Base-by-base conservation (phyloP, 768 basidiomycete species). In the Phylloporus sp. region DNA sequence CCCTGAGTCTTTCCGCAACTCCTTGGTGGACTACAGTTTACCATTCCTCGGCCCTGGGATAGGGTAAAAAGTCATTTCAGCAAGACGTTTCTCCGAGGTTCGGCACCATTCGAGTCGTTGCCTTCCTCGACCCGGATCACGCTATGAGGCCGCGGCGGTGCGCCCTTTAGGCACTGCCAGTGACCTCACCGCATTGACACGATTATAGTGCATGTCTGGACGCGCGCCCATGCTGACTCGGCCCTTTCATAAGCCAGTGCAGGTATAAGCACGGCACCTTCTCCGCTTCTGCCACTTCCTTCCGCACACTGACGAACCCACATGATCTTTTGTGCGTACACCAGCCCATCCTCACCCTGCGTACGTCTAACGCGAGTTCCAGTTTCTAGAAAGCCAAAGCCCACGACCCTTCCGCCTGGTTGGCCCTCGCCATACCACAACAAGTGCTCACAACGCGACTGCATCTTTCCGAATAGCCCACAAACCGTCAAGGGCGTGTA, bases 341-440 rank as follows among this genome's bases (percentile, higher is more conserved):
- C 41, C 41, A 47, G 24, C n/a, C 39, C 28, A 23, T 23, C 28
- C 45, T 18, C 47, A 16, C 15, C 47, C 45, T 47, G 50, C 24
- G 18, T 38, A 20, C 9, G 16, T 16, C 22, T 35, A 41, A 50
- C 45, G 32, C 41, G 7, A 26, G n/a, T 20, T 23, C 16, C 32
- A 72, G 69, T 72, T 45, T 65, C 55, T 40, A 64, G 44, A 55
- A 71, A 64, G 24, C 59, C 65, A 35, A 72, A 72, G 32, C 31
- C 54, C 22, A 52, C 59, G 24, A 53, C 61, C 2, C 58, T 67
- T 5, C 70, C 70, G 1, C 50, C 65, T 3, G 61, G 60, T 34
- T 72, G 72, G 72, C 71, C 71, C 18, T 72, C 72, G 9, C 60
- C 60, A 9, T 70, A 59, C 48, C 72, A 73, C 45, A 68, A 71